Evolutionary conservation across 495 filamentous ascomycete species (phyloP).

Genomic region (Paragyromitra xinjiangensis): DNA sequence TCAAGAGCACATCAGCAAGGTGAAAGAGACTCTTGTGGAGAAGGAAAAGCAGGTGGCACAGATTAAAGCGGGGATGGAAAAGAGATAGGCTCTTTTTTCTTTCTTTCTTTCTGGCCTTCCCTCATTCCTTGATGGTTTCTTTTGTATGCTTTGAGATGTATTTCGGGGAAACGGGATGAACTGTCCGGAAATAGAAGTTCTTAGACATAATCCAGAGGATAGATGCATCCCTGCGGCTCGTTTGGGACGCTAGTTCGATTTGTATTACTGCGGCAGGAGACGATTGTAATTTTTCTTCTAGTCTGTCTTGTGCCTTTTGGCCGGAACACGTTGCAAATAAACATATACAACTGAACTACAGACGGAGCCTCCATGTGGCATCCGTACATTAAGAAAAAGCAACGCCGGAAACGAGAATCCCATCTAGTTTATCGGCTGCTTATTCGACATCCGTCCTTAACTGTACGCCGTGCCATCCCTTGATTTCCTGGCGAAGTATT

Average conservation of each 20-base stretch:
- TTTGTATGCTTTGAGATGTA: slow-evolving; percentile 8
- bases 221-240: slow-evolving; percentile 8
- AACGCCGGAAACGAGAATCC: slow-evolving; percentile 17
- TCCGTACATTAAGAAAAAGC: slow-evolving; percentile 16
- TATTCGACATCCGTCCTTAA: slow-evolving; percentile 65
- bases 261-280: slow-evolving; percentile 36
- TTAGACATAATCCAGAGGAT: slow-evolving; percentile 14
- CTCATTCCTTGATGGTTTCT: background rate
- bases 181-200: slow-evolving; percentile 13
- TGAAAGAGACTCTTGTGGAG: slow-evolving; percentile 70
- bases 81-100: slow-evolving; percentile 36
- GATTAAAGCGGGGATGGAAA: slow-evolving; percentile 64
- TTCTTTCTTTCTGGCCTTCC: background rate
- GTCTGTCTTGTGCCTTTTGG: slow-evolving; percentile 17
- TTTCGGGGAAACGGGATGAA: slow-evolving; percentile 42
- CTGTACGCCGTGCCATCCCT: slow-evolving; percentile 79
- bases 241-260: slow-evolving; percentile 31
- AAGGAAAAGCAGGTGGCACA: slow-evolving; percentile 71
- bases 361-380: slow-evolving; percentile 33
- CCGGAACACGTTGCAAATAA: slow-evolving; percentile 31
- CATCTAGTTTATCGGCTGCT: slow-evolving; percentile 30
- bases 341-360: slow-evolving; percentile 48
- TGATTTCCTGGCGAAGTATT: slow-evolving; percentile 72
- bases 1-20: slow-evolving; percentile 73
- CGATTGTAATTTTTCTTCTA: slow-evolving; percentile 13